These are phyloP conservation scores for Begonia fuchsioides DNA, from an alignment of 306 rosid genomes.

Conservation along the genomic window DNA sequence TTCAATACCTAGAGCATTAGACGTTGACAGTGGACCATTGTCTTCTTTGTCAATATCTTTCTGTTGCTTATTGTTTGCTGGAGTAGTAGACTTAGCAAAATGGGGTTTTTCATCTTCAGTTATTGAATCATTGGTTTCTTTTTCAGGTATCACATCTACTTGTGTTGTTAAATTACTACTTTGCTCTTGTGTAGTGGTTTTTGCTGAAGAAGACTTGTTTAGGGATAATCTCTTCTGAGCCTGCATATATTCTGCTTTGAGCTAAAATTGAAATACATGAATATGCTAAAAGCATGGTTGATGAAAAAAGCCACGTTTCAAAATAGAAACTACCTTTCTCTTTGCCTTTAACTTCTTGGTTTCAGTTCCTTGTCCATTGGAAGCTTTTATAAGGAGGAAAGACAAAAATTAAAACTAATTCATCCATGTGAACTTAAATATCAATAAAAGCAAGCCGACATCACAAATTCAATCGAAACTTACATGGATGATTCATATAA, in stretches of 20 bases:
- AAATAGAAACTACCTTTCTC: constrained; percentile 40
- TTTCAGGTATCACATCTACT: constrained; percentile 22
- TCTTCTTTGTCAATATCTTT: constrained; percentile 17
- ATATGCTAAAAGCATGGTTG: constrained; percentile 9
- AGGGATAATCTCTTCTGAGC: constrained; percentile 29
- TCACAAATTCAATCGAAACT: too few relatives aligned
- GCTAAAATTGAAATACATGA: constrained; percentile 1
- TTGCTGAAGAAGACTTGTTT: constrained; percentile 15
- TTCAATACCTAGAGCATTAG: constrained; percentile 26
- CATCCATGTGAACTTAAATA: too few relatives aligned
- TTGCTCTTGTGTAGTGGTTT: constrained; percentile 27
- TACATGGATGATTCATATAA: too few relatives aligned
- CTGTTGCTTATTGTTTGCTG: constrained; percentile 25
- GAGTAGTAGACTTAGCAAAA: constrained; percentile 15
- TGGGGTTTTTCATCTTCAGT: constrained; percentile 29
- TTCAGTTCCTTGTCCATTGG: constrained; percentile 83
- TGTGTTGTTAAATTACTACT: constrained; percentile 18
- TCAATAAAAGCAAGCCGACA: too few relatives aligned
- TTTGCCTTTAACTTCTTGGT: constrained; percentile 45
- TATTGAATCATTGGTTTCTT: constrained; percentile 21
- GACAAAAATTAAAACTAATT: constrained; percentile 1
- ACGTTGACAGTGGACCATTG: constrained; percentile 20
- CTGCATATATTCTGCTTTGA: constrained; percentile 21
- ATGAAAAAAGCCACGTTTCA: constrained; percentile 2
- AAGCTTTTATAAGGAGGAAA: constrained; percentile 28